phyloP scores from a whole-genome alignment of 305 asterid species.

The Solanum hybrid region DNA sequence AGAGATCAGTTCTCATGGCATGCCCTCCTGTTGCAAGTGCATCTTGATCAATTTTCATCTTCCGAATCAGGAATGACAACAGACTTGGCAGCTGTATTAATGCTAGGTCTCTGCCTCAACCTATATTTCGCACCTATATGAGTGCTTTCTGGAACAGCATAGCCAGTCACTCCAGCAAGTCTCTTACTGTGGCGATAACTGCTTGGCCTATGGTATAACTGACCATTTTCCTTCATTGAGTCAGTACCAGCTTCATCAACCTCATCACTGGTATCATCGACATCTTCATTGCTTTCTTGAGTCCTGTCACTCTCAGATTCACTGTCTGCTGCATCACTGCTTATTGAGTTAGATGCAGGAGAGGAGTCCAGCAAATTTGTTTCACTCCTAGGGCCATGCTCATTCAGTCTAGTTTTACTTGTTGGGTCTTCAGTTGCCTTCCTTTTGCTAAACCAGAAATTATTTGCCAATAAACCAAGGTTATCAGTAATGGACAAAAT shows the following conservation, averaged over 20 bases:
- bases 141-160: slow-evolving; percentile 29
- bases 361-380: slow-evolving; percentile 14
- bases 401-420: slow-evolving; percentile 12
- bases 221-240: slow-evolving; percentile 14
- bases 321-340: slow-evolving; percentile 27
- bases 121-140: slow-evolving; percentile 42
- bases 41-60: slow-evolving; percentile 34
- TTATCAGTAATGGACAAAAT: background rate
- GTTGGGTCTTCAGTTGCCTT: slow-evolving; percentile 29
- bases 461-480: background rate
- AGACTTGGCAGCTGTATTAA: slow-evolving; percentile 43
- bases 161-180: slow-evolving; percentile 38
- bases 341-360: slow-evolving; percentile 22
- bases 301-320: slow-evolving; percentile 14
- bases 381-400: slow-evolving; percentile 13
- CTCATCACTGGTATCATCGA: slow-evolving; percentile 17
- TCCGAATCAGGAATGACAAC: slow-evolving; percentile 55
- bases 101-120: slow-evolving; percentile 48
- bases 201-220: slow-evolving; percentile 17
- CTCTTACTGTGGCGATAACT: slow-evolving; percentile 36
- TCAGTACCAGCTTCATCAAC: slow-evolving; percentile 13
- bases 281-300: slow-evolving; percentile 18
- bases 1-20: background rate
- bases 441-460: slow-evolving; percentile 35
- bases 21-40: slow-evolving; percentile 6